Percentiles rank a stretch among this genome's conserved stretches.
Evolutionary conservation across 2,329 filamentous ascomycete species (phyloP).

Genomic region (Hymenoscyphus infarciens): DNA sequence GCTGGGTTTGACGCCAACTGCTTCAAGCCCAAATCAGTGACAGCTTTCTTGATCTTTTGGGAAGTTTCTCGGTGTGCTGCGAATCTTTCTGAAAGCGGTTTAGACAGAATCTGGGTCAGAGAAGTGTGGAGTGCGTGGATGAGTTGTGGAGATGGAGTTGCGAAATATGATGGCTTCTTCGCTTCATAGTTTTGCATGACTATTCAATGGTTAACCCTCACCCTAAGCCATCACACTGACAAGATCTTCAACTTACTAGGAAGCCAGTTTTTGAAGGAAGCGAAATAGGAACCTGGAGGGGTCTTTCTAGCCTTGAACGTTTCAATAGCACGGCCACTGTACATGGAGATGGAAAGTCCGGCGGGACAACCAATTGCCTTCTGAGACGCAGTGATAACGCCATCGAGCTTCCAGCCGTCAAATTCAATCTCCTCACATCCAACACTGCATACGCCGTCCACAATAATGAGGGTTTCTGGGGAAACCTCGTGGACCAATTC

Average conservation of each 20-base stretch:
- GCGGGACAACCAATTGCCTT: slow-evolving; percentile 97
- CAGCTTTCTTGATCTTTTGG: slow-evolving; percentile 79
- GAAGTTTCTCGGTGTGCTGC: slow-evolving; percentile 74
- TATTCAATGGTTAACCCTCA: slow-evolving; percentile 32
- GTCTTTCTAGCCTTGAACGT: slow-evolving; percentile 76
- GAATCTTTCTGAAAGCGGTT: slow-evolving; percentile 78
- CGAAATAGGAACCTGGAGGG: slow-evolving; percentile 85
- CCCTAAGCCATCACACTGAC: background rate
- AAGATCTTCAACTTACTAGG: slow-evolving; percentile 59
- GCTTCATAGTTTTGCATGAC: slow-evolving; percentile 99
- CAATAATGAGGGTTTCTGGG: slow-evolving; percentile 85
- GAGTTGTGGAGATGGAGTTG: slow-evolving; percentile 91
- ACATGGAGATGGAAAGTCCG: slow-evolving; percentile 90
- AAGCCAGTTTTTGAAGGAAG: slow-evolving; percentile 94
- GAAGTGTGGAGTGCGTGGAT: slow-evolving; percentile 89
- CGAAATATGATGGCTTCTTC: slow-evolving; percentile 96
- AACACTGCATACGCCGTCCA: slow-evolving; percentile 96
- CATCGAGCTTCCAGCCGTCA: slow-evolving; percentile 91
- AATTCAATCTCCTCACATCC: slow-evolving; percentile 95
- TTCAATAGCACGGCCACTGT: slow-evolving; percentile 82
- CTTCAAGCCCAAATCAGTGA: slow-evolving; percentile 77
- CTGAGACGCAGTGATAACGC: slow-evolving; percentile 88
- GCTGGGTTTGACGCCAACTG: slow-evolving; percentile 82
- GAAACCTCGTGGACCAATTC: slow-evolving; percentile 82
- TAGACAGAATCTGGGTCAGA: slow-evolving; percentile 78